Evolutionary conservation across 352 stramenopile genomes (phyloP).

Genomic region (Nothophytophthora sp.): DNA sequence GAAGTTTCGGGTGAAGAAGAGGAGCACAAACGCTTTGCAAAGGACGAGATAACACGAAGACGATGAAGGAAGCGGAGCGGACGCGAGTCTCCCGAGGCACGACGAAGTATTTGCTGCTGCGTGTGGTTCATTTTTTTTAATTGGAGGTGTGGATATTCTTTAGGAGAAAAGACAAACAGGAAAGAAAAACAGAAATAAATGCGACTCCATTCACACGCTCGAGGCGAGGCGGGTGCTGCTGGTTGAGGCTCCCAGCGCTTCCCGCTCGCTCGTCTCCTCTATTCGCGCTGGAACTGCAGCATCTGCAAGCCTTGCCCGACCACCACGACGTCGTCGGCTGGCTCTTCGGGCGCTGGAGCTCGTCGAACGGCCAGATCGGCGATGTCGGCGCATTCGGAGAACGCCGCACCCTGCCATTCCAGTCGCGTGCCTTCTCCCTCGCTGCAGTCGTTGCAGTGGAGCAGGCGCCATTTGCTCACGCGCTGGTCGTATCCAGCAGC

Average conservation of each 20-base stretch:
- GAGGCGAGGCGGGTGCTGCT: not conserved
- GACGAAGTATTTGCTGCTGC: slow-evolving; percentile 29
- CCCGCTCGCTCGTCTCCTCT: not conserved
- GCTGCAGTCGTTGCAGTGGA: not conserved
- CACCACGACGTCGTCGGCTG: slow-evolving; percentile 45
- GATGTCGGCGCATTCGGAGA: slow-evolving; percentile 85
- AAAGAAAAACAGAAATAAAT: slow-evolving; percentile 41
- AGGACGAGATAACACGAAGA: slow-evolving; percentile 3
- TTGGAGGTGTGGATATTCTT: slow-evolving; percentile 38
- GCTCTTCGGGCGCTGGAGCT: not conserved
- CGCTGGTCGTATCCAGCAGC: slow-evolving; percentile 85
- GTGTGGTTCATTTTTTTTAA: slow-evolving; percentile 32
- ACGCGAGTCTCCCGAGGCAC: slow-evolving; percentile 3
- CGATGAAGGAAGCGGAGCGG: slow-evolving; percentile 5
- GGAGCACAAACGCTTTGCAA: too few species aligned
- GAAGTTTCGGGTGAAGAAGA: too few species aligned
- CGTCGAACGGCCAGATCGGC: slow-evolving; percentile 52
- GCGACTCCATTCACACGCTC: slow-evolving; percentile 31
- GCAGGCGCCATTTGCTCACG: slow-evolving; percentile 68
- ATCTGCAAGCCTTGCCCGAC: slow-evolving; percentile 82
- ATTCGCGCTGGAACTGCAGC: slow-evolving; percentile 37
- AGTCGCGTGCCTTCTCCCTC: slow-evolving; percentile 26
- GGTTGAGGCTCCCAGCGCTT: not conserved
- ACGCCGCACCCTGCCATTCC: slow-evolving; percentile 56
- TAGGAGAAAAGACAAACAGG: slow-evolving; percentile 12